Evolutionary conservation across 495 filamentous ascomycete genomes (phyloP), one percentile per base, ranked within the genome.

Genomic region (Aspergillus taichungensis): DNA sequence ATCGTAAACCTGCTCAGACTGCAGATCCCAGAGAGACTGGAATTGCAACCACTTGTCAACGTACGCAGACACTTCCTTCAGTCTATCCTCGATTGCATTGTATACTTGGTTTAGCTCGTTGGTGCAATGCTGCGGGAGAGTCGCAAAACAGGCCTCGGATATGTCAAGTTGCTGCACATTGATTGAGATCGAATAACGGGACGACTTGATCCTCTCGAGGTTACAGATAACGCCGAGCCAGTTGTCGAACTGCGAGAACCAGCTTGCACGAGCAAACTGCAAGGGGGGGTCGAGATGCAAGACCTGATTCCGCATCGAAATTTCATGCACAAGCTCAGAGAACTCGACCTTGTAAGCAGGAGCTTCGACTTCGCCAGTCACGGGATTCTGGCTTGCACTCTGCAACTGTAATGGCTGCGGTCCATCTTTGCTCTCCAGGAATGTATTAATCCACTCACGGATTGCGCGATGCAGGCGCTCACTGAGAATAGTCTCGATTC

Each of bases 1-100:
- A 43, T 91, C 86, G 53, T 94, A 94, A 0, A 99, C 88, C 49
- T 95, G 85, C 52, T 96, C 94, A 5, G 88, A 85, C 57, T 94
- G 89, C 45, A 99, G 70, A 68, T 99, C 92, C 92, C 92, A 99
- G 13, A 99, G 76, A 3, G 91, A 95, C 66, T 99, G 92, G 66
- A 97, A 99, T 57, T 95, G 92, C 31, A 97, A 71, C 92, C 92
- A 99, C 66, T 95, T 88, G 56, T 95, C 86, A 8, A 97, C 85
- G 59, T 97, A 99, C 12, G 67, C 67, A 12, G 83, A 76, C 30
- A 96, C 85, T 13, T 81, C 79, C 12, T 73, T 68, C 10, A 96
- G 61, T 63, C 87, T 91, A 31, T 75, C 72, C 57, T 97, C 90
- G 12, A 99, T 73, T 1, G 79, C 80, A 18, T 67, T 72, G 57